phyloP scores from a whole-genome alignment of 331 rosid genomes.

The Acacia pycnantha region DNA sequence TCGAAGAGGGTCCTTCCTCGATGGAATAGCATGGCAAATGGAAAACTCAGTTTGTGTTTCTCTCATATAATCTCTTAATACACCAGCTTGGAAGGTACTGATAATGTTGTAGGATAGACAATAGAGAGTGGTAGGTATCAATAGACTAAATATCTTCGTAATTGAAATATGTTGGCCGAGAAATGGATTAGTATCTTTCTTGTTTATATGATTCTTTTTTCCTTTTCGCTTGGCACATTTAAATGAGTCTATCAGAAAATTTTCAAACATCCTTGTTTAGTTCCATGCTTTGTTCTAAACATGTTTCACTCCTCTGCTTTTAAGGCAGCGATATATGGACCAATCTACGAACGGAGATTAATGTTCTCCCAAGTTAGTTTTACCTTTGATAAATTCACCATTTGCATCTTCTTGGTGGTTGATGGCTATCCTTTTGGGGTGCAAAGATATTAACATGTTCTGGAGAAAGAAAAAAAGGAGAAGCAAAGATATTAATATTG shows the following conservation, averaged over 20 bases:
- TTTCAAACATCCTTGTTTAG: not conserved
- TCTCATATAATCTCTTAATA: constrained; percentile 4
- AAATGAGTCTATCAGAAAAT: not conserved
- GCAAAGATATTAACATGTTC: too few relatives aligned
- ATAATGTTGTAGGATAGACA: not conserved
- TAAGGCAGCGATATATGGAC: not conserved
- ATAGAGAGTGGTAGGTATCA: not conserved
- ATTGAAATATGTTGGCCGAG: not conserved
- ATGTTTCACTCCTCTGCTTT: not conserved
- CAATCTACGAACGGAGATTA: not conserved
- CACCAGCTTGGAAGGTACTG: constrained; percentile 14
- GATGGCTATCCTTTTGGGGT: too few relatives aligned
- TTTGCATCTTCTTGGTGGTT: too few relatives aligned
- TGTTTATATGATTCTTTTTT: not conserved
- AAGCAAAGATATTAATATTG: too few relatives aligned
- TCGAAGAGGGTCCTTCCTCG: constrained; percentile 52
- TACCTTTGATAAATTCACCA: too few relatives aligned
- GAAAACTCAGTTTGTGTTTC: constrained; percentile 11
- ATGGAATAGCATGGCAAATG: constrained; percentile 50
- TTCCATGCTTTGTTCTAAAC: not conserved
- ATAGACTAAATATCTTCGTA: not conserved
- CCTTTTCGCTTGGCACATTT: not conserved
- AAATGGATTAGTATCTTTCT: not conserved
- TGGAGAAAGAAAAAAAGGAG: too few relatives aligned
- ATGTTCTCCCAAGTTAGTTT: too few relatives aligned